phyloP scores from a whole-genome alignment of 352 stramenopile genomes.

The Phytophthora podocarpi region DNA sequence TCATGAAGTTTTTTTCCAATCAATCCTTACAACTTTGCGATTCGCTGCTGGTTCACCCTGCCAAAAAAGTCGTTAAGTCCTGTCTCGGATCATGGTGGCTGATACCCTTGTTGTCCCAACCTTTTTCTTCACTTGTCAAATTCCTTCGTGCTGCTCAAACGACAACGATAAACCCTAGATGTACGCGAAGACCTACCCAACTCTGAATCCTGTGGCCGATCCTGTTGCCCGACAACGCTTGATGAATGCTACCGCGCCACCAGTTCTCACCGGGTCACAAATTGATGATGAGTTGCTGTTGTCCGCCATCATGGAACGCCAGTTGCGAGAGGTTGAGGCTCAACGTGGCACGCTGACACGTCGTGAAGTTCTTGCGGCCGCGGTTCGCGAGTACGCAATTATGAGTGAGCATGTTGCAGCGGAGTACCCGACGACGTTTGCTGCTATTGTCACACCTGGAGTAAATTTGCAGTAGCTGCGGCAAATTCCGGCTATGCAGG shows the following conservation, averaged over 20 bases:
- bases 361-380: slow-evolving; percentile 17
- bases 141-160: no score
- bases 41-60: no score
- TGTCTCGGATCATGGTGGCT: no score
- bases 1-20: no score
- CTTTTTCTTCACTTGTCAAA: no score
- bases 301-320: slow-evolving; percentile 16
- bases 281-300: slow-evolving; percentile 20
- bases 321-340: slow-evolving; percentile 20
- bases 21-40: no score
- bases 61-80: no score
- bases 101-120: no score
- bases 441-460: slow-evolving; percentile 9
- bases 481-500: no score
- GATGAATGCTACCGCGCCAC: slow-evolving; percentile 8
- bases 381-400: slow-evolving; percentile 15
- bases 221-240: slow-evolving; percentile 16
- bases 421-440: slow-evolving; percentile 15
- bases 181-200: slow-evolving; percentile 27
- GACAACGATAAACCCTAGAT: no score
- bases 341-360: slow-evolving; percentile 15
- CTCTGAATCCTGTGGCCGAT: slow-evolving; percentile 12
- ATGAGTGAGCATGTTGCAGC: slow-evolving; percentile 13
- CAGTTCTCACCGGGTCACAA: slow-evolving; percentile 4
- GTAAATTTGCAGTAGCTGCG: slow-evolving; percentile 15